Conservation (phyloP, 306 rosid genomes). For the Geum urbanum region DNA sequence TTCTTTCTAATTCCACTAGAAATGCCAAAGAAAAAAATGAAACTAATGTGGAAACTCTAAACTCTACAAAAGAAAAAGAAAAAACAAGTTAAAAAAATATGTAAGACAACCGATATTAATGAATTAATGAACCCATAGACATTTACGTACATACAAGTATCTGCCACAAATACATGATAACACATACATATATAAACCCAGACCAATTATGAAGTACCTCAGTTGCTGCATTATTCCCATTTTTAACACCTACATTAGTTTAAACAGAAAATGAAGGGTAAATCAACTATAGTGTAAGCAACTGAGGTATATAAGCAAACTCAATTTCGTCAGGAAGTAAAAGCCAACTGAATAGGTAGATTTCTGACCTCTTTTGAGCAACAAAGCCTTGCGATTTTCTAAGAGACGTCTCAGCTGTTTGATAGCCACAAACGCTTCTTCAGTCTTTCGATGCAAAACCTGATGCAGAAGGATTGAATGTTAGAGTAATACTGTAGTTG, state of each 20-base stretch:
- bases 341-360: not conserved
- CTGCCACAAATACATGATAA: not conserved
- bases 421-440: constrained; percentile 65
- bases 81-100: too few species aligned
- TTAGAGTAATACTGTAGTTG: constrained; percentile 9
- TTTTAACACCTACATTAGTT: constrained; percentile 52
- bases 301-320: not conserved
- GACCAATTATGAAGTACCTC: constrained; percentile 47
- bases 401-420: constrained; percentile 58
- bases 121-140: not conserved
- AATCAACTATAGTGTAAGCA: not conserved
- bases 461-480: constrained; percentile 26
- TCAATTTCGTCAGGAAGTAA: too few species aligned
- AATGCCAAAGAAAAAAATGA: not conserved
- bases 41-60: too few species aligned
- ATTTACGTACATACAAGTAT: not conserved
- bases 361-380: constrained; percentile 42
- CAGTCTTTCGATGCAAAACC: constrained; percentile 92
- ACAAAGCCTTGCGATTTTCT: constrained; percentile 54
- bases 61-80: too few species aligned
- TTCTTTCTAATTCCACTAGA: not conserved
- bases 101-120: not conserved
- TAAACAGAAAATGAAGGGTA: constrained; percentile 13
- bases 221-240: constrained; percentile 31
- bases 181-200: constrained; percentile 7